phyloP scores from a whole-genome alignment of 768 basidiomycete genomes.

The Pisolithus orientalis region DNA sequence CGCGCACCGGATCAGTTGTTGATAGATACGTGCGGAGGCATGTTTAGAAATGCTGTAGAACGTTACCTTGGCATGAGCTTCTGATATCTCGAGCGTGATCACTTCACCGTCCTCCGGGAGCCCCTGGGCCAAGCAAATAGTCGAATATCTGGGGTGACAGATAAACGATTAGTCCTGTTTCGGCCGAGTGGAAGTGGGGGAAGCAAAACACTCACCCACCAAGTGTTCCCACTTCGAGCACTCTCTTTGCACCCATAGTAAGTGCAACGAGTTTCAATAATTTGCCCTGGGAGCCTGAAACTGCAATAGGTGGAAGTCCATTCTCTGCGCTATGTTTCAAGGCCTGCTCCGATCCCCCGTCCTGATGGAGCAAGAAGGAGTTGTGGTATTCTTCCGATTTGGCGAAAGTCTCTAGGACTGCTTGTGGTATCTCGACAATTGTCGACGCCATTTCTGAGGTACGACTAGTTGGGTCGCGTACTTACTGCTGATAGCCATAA shows the following conservation, averaged over 20 bases:
- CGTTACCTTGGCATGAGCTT: constrained; percentile 41
- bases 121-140: constrained; percentile 30
- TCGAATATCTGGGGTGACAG: constrained; percentile 23
- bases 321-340: constrained; percentile 35
- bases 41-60: background rate
- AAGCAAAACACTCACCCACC: constrained; percentile 40
- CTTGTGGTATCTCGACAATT: too few relatives aligned
- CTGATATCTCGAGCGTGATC: constrained; percentile 41
- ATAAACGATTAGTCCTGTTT: background rate
- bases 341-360: constrained; percentile 37
- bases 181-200: background rate
- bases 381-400: constrained; percentile 38
- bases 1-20: too few relatives aligned
- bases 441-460: too few relatives aligned
- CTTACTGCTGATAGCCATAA: too few relatives aligned
- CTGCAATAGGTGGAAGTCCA: constrained; percentile 46
- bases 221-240: constrained; percentile 62
- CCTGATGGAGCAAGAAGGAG: constrained; percentile 42
- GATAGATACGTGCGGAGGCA: background rate
- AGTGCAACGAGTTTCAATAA: constrained; percentile 45
- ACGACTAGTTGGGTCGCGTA: too few relatives aligned
- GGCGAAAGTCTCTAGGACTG: too few relatives aligned
- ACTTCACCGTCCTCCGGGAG: constrained; percentile 47
- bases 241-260: constrained; percentile 46
- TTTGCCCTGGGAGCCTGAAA: constrained; percentile 51